Percentiles rank a stretch among this genome's conserved stretches.
Conservation (phyloP, 805 yeast species). For the Myxozyma melibiosi region DNA sequence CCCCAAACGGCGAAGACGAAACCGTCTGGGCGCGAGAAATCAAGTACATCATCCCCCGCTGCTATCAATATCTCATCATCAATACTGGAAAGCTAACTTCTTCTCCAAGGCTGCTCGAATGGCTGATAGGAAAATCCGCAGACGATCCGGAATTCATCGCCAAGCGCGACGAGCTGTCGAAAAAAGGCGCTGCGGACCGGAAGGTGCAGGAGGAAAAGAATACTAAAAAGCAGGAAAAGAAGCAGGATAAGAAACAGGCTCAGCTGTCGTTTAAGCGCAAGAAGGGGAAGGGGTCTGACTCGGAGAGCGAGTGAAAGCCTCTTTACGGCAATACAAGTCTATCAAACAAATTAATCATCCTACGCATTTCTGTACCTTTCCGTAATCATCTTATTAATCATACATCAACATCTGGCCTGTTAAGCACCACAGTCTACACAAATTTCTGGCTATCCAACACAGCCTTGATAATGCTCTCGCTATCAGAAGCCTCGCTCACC, state of each 20-base stretch:
- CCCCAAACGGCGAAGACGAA: conserved; percentile 59
- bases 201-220: conserved; percentile 13
- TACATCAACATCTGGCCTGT: no score
- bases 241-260: conserved; percentile 12
- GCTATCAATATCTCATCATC: no score
- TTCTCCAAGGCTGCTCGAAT: conserved; percentile 57
- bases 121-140: conserved; percentile 62
- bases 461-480: conserved; percentile 40
- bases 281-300: conserved; percentile 7
- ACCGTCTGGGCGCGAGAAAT: conserved; percentile 53
- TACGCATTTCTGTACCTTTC: background rate
- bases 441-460: conserved; percentile 23
- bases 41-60: no score
- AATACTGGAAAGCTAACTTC: no score
- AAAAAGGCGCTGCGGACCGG: conserved; percentile 68
- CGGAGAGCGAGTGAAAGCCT: conserved; percentile 6
- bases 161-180: conserved; percentile 54
- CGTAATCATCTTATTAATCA: background rate
- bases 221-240: conserved; percentile 1
- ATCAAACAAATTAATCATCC: background rate
- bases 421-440: background rate
- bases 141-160: conserved; percentile 59
- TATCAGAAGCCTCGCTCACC: conserved; percentile 17
- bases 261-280: conserved; percentile 15
- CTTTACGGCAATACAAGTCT: background rate